phyloP scores from a whole-genome alignment of 352 stramenopile genomes.

The Lagenidium giganteum region DNA sequence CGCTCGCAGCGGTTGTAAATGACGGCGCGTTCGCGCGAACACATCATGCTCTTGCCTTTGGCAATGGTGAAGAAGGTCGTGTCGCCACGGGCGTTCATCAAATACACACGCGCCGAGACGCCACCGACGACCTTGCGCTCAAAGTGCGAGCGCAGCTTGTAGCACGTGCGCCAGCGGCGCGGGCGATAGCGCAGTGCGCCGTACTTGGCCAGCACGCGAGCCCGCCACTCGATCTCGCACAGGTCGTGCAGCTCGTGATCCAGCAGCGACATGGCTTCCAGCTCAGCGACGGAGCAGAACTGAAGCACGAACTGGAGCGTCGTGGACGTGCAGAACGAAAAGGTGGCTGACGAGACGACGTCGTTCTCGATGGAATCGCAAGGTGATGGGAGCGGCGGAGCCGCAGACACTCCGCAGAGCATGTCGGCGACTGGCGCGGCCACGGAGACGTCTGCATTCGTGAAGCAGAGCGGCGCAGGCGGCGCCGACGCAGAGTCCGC shows the following conservation, averaged over 20 bases:
- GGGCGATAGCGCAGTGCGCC: slow-evolving; percentile 47
- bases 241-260: slow-evolving; percentile 28
- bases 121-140: slow-evolving; percentile 45
- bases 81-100: slow-evolving; percentile 78
- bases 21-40: slow-evolving; percentile 63
- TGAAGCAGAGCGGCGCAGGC: too few species aligned
- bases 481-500: too few species aligned
- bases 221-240: slow-evolving; percentile 62
- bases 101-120: slow-evolving; percentile 68
- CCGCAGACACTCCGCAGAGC: too few species aligned
- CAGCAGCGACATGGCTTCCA: slow-evolving; percentile 40
- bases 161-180: slow-evolving; percentile 54
- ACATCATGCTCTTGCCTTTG: slow-evolving; percentile 60
- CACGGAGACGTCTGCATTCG: too few species aligned
- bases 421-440: too few species aligned
- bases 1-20: slow-evolving; percentile 82
- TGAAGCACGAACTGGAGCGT: slow-evolving; percentile 47
- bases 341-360: too few species aligned
- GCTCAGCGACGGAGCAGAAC: slow-evolving; percentile 38
- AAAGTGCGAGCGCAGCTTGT: slow-evolving; percentile 60
- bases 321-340: too few species aligned
- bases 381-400: too few species aligned
- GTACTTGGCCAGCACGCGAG: slow-evolving; percentile 45
- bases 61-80: slow-evolving; percentile 60
- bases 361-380: too few species aligned